Base-by-base conservation (phyloP, 106 monocot genomes). In the Dendrobium nobile region DNA sequence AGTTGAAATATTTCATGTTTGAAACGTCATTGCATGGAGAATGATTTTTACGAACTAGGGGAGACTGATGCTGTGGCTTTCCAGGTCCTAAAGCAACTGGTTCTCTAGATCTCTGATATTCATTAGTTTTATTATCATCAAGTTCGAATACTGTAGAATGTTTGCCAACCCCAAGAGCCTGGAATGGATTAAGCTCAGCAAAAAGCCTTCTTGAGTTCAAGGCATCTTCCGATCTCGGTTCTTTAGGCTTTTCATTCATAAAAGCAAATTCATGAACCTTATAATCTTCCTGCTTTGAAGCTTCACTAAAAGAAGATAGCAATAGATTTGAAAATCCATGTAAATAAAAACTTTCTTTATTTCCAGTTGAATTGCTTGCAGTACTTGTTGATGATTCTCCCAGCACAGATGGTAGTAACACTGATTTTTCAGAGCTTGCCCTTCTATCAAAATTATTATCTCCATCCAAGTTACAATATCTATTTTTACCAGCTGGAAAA, bases 181-280 rank as follows among this genome's bases (percentile, higher is more conserved):
- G 88, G 83, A 98, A 95, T 33, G 98, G 98, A 55, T 98, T 93
- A 45, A 98, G 89, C 11, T 98, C 97, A 56, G 92, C 85, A 87
- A 98, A 98, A 67, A 91, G 89, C 33, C 89, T 72, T 83, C 81
- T 87, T 1, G 87, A 82, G 45, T 94, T 88, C 22, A 67, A 37
- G 47, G 59, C 55, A 55, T 87, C 85, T 70, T 85, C 86, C 51
- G 81, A 79, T 74, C 78, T 82, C 78, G 77, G 42, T 33, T 33
- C 72, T 72, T 15, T 72, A 2, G 40, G 37, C 37, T 37, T 72
- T 33, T 37, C 72, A 40, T 40, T 72, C 72, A 72, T 72, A 15
- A 40, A 40, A 72, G 72, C 0, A 72, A 27, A 27, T 33, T 16
- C 72, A 72, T 4, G 64, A 65, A 65, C 24, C 26, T 65, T 65